phyloP scores from a whole-genome alignment of 768 basidiomycete species.

The Mycena galopus region DNA sequence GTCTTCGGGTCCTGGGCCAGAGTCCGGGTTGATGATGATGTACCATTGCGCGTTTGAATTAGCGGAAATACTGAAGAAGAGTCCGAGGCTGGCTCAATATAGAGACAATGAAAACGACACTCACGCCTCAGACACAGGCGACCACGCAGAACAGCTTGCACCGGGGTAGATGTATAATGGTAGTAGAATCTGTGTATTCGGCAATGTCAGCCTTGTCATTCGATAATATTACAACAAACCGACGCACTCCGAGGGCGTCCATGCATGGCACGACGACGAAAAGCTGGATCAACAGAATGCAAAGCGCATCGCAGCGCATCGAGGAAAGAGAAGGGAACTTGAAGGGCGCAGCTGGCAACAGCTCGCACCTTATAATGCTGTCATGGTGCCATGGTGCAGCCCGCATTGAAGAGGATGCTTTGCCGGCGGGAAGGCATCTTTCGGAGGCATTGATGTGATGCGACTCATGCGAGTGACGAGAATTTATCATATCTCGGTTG shows the following conservation, averaged over 20 bases:
- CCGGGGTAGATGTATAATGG: slow-evolving; percentile 25
- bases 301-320: not conserved
- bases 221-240: too few species aligned
- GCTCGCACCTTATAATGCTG: too few species aligned
- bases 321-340: not conserved
- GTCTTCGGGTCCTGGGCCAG: slow-evolving; percentile 21
- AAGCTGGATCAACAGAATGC: not conserved
- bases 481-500: too few species aligned
- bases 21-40: slow-evolving; percentile 26
- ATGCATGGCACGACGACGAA: slow-evolving; percentile 1
- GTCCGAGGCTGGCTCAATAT: not conserved
- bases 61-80: slow-evolving; percentile 24
- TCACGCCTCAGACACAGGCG: slow-evolving; percentile 14
- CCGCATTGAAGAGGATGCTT: too few species aligned
- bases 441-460: too few species aligned
- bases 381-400: too few species aligned
- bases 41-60: slow-evolving; percentile 12
- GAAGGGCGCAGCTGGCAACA: too few species aligned
- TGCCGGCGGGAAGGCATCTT: too few species aligned
- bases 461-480: too few species aligned
- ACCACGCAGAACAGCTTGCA: slow-evolving; percentile 26
- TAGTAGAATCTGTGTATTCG: slow-evolving; percentile 20
- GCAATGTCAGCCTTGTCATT: not conserved
- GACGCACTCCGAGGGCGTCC: not conserved
- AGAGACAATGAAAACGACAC: not conserved